A percentile compares a stretch with the other conserved stretches of the same genome.
phyloP scores from a whole-genome alignment of 108 stramenopile genomes.

The Asterionellopsis glacialis region DNA sequence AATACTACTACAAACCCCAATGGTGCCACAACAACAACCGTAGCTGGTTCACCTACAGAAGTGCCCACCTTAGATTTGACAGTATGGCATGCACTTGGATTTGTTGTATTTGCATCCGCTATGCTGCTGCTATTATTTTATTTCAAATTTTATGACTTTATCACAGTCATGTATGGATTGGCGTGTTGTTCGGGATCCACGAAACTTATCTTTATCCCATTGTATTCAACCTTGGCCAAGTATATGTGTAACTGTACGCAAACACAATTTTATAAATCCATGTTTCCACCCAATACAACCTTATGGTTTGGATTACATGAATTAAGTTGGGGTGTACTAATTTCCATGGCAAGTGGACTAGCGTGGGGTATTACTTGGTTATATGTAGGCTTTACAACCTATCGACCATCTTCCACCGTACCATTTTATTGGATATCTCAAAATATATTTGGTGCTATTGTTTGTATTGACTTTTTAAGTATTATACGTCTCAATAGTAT shows the following conservation, averaged over 20 bases:
- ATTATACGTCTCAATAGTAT: slow-evolving; percentile 65
- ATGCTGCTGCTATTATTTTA: slow-evolving; percentile 61
- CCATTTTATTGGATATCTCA: slow-evolving; percentile 72
- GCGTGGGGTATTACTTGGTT: slow-evolving; percentile 34
- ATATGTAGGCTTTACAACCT: slow-evolving; percentile 21
- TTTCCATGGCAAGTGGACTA: slow-evolving; percentile 16
- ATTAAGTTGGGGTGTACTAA: slow-evolving; percentile 15
- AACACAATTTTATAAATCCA: no score
- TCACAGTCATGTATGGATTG: slow-evolving; percentile 57
- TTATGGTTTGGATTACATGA: no score
- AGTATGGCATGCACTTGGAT: slow-evolving; percentile 53
- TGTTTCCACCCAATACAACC: background rate
- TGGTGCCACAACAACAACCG: background rate
- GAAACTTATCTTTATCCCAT: slow-evolving; percentile 38
- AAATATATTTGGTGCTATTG: slow-evolving; percentile 71
- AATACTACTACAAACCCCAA: background rate
- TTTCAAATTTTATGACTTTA: slow-evolving; percentile 49
- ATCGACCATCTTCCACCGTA: slow-evolving; percentile 18
- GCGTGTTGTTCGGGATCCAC: slow-evolving; percentile 38
- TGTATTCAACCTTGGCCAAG: no score
- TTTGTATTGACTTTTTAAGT: slow-evolving; percentile 69
- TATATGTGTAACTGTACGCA: no score
- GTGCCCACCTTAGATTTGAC: slow-evolving; percentile 32
- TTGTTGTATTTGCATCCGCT: slow-evolving; percentile 58
- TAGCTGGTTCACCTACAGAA: no score